A percentile compares a stretch with the other conserved stretches of the same genome.
Conservation (phyloP, 306 rosid genomes). For the Inga oerstediana region DNA sequence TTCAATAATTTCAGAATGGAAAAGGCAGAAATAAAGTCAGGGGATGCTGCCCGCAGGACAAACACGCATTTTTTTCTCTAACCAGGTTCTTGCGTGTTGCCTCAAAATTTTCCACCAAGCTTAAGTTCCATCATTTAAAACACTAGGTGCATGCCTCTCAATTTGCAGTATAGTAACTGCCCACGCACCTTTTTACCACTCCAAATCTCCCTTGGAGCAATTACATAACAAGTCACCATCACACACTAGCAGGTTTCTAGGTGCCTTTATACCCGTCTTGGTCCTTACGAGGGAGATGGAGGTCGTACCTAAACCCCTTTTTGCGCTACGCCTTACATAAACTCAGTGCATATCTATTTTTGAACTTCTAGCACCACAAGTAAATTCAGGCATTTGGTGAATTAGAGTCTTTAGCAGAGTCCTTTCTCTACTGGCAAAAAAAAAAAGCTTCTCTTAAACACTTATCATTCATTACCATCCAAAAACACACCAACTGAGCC, state of each 20-base stretch:
- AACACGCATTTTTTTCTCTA: background rate
- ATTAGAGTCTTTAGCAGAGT: background rate
- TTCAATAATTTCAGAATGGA: conserved; percentile 24
- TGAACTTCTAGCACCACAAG: background rate
- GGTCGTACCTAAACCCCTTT: background rate
- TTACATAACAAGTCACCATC: background rate
- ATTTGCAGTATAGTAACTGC: background rate
- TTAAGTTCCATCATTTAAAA: background rate
- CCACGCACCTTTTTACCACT: background rate
- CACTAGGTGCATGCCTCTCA: background rate
- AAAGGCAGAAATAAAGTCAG: conserved; percentile 1
- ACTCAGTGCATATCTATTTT: background rate
- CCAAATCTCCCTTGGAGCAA: background rate
- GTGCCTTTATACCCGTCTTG: background rate
- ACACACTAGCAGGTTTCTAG: background rate
- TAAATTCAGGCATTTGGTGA: background rate
- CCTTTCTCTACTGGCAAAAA: too few species aligned
- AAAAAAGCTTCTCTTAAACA: background rate
- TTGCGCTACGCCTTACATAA: background rate
- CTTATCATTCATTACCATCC: background rate
- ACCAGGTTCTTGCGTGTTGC: background rate
- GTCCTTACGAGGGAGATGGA: background rate
- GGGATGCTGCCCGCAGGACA: background rate
- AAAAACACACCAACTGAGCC: background rate
- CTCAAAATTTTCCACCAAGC: background rate